Percentiles rank a stretch among this genome's conserved stretches.
Conservation (phyloP, 129 eudicot genomes). For the Arctium lappa region DNA sequence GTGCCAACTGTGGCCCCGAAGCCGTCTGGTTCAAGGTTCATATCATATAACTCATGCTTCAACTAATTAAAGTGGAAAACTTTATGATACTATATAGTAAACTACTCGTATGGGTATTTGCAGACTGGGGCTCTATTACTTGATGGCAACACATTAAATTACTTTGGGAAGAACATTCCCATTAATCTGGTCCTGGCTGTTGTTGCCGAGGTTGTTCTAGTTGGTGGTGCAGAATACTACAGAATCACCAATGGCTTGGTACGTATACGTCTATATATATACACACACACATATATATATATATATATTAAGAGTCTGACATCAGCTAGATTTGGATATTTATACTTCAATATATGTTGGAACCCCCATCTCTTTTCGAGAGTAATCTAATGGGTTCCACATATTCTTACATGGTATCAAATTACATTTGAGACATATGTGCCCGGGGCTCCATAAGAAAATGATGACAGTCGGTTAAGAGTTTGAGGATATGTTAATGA, state of each 20-base stretch:
- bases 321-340: not conserved
- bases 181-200: slow-evolving; percentile 81
- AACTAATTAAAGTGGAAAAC: not conserved
- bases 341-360: not conserved
- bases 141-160: slow-evolving; percentile 90
- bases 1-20: slow-evolving; percentile 97
- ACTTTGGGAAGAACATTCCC: slow-evolving; percentile 95
- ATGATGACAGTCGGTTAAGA: not conserved
- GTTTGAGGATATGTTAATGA: not conserved
- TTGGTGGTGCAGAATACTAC: slow-evolving; percentile 98
- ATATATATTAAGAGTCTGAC: no score
- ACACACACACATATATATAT: no score
- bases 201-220: slow-evolving; percentile 86
- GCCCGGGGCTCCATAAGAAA: no score
- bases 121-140: slow-evolving; percentile 96
- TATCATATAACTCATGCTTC: not conserved
- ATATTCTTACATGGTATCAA: no score
- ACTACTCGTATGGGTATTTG: slow-evolving; percentile 4
- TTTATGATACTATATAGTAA: not conserved
- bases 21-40: slow-evolving; percentile 99
- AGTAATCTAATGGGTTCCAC: not conserved
- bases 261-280: not conserved
- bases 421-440: no score
- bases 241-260: slow-evolving; percentile 95
- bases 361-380: not conserved